Evolutionary conservation across 2,329 filamentous ascomycete genomes (phyloP), one percentile per base, ranked within the genome.

Genomic region (Arthroderma sp.): DNA sequence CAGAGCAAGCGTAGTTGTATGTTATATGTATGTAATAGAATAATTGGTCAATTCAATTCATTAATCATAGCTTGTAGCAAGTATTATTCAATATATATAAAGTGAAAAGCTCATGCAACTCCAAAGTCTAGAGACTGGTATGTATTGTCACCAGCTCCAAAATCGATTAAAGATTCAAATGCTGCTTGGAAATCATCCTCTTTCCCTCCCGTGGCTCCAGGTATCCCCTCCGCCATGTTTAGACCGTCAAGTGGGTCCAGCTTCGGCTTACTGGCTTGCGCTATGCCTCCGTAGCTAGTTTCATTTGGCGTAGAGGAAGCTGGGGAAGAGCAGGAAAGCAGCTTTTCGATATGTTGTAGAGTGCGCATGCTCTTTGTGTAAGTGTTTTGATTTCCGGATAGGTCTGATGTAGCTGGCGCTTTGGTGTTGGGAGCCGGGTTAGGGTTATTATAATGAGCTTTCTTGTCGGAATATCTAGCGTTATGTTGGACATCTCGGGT

Each of bases 111-210:
- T 22, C 15, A 22, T 22, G 15, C 15, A 22, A 22, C 15, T 22
- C 15, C 15, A 22, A 22, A 22, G 15, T 22, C 15, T 22, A 22
- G 28, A 28, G 29, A 6, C 38, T 46, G 47, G 27, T 46, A 42
- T 37, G 39, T 11, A 29, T 39, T 9, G 38, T 43, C 44, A 28
- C 38, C 47, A 15, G 11, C 22, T 9, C 40, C 43, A 37, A 49
- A 49, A 28, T 49, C 44, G 22, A 46, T 46, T 40, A 49, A 11
- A 3, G 47, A 46, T 8, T 49, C 40, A 42, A 49, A 49, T 5
- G 15, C 38, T 33, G 5, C 31, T 39, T 46, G 44, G 38, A 42
- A 38, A 6, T 46, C 44, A 5, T 32, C 11, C 27, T 42, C 44
- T 6, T 10, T 29, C 11, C 40, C 40, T 22, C 10, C 30, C 29